phyloP scores from a whole-genome alignment of 345 rosid genomes.

The Cardamine chenopodiifolia region DNA sequence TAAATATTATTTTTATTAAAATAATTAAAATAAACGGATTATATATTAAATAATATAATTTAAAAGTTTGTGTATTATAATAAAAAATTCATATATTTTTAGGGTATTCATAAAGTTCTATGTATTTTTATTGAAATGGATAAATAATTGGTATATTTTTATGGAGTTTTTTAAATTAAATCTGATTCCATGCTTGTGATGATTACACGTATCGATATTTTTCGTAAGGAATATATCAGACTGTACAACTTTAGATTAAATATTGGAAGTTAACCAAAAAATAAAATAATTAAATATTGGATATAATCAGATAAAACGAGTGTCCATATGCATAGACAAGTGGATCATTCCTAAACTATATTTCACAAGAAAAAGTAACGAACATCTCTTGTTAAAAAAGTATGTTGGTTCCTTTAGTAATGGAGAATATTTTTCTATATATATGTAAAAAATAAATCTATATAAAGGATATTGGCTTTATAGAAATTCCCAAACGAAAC shows the following conservation, averaged over 20 bases:
- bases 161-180: too few species aligned
- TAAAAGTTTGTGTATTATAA: too few species aligned
- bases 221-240: slow-evolving; percentile 4
- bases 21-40: too few species aligned
- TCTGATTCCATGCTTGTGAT: slow-evolving; percentile 10
- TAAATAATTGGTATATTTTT: too few species aligned
- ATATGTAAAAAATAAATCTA: not conserved
- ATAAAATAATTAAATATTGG: not conserved
- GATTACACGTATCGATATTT: slow-evolving; percentile 15
- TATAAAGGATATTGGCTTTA: slow-evolving; percentile 15
- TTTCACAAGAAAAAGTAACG: not conserved
- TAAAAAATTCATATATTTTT: too few species aligned
- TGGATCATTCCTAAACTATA: not conserved
- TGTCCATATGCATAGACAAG: slow-evolving; percentile 5
- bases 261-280: not conserved
- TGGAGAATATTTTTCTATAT: slow-evolving; percentile 2
- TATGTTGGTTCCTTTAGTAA: slow-evolving; percentile 15
- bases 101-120: too few species aligned
- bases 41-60: too few species aligned
- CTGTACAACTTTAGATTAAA: slow-evolving; percentile 5
- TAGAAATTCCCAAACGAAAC: slow-evolving; percentile 14
- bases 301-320: slow-evolving; percentile 1
- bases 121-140: too few species aligned
- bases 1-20: too few species aligned
- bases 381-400: not conserved